A percentile compares a stretch with the other conserved stretches of the same genome.
Evolutionary conservation across 2,329 filamentous ascomycete genomes (phyloP).

Genomic region (Beauveria rudraprayagi): DNA sequence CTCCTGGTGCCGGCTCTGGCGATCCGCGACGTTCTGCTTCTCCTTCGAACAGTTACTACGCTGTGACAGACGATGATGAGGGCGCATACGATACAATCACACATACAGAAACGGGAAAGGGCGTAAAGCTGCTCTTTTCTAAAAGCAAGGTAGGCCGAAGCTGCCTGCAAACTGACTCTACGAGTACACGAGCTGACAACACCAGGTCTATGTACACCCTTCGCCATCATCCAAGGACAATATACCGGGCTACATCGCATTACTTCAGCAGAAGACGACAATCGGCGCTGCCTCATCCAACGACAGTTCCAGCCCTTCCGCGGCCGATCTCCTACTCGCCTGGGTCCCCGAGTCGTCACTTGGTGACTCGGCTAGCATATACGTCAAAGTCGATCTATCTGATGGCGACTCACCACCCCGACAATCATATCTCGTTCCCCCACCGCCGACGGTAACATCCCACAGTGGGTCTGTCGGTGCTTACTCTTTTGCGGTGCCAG

Average conservation of each 20-base stretch:
- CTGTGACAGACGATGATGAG: slow-evolving; percentile 93
- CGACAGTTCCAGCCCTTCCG: slow-evolving; percentile 36
- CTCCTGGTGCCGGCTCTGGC: not conserved
- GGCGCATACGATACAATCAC: slow-evolving; percentile 91
- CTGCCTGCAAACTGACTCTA: not conserved
- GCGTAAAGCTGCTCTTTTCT: slow-evolving; percentile 87
- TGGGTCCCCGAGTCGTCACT: slow-evolving; percentile 90
- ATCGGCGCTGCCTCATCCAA: slow-evolving; percentile 26
- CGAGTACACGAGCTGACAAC: slow-evolving; percentile 12
- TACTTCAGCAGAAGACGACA: slow-evolving; percentile 76
- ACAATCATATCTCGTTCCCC: slow-evolving; percentile 84
- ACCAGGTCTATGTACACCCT: slow-evolving; percentile 88
- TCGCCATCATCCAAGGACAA: slow-evolving; percentile 92
- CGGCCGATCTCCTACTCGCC: slow-evolving; percentile 74
- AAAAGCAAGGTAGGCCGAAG: slow-evolving; percentile 89
- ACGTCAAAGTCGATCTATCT: slow-evolving; percentile 89
- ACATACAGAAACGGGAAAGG: slow-evolving; percentile 65
- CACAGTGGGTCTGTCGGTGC: slow-evolving; percentile 64
- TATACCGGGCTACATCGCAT: slow-evolving; percentile 84
- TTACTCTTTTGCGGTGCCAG: slow-evolving; percentile 86
- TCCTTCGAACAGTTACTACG: slow-evolving; percentile 84
- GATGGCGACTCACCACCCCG: slow-evolving; percentile 73
- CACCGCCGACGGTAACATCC: slow-evolving; percentile 76
- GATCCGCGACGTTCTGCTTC: slow-evolving; percentile 35
- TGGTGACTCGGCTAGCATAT: slow-evolving; percentile 77